phyloP scores from a whole-genome alignment of 495 filamentous ascomycete species.

The Friedmanniomyces simplex region DNA sequence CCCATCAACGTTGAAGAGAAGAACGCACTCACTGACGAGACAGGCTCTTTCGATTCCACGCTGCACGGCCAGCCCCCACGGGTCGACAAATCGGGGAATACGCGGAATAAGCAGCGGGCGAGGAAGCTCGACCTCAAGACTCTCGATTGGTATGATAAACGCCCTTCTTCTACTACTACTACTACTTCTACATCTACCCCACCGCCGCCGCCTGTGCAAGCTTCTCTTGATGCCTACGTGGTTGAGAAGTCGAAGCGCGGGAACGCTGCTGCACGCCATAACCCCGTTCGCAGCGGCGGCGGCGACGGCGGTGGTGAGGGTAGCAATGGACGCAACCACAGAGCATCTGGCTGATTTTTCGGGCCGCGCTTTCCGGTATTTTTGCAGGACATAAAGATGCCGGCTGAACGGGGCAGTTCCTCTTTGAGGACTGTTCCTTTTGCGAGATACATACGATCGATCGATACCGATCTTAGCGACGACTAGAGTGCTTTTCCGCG shows the following conservation, averaged over 20 bases:
- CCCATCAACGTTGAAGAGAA: neutral
- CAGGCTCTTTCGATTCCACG: slow-evolving; percentile 22
- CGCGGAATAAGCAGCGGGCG: slow-evolving; percentile 68
- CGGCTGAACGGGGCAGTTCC: neutral
- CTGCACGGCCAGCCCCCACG: slow-evolving; percentile 24
- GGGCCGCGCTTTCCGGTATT: neutral
- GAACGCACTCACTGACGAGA: slow-evolving; percentile 14
- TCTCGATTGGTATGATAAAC: slow-evolving; percentile 68
- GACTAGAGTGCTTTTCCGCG: no score
- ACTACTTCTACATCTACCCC: neutral
- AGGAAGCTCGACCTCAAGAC: slow-evolving; percentile 91
- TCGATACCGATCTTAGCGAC: no score
- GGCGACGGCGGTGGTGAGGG: no score
- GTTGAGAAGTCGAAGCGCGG: neutral
- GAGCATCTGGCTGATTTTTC: neutral
- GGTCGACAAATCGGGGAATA: slow-evolving; percentile 57
- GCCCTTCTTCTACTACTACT: no score
- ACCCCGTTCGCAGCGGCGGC: neutral
- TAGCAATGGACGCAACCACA: neutral
- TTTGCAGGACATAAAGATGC: neutral
- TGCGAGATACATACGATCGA: no score
- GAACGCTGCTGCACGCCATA: neutral
- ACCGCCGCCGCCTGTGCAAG: neutral
- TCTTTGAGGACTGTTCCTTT: no score
- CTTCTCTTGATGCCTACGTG: slow-evolving; percentile 5